Percentiles rank a stretch among this genome's conserved stretches.
Evolutionary conservation across 495 filamentous ascomycete genomes (phyloP).

Genomic region (Trichocladium antarcticum): DNA sequence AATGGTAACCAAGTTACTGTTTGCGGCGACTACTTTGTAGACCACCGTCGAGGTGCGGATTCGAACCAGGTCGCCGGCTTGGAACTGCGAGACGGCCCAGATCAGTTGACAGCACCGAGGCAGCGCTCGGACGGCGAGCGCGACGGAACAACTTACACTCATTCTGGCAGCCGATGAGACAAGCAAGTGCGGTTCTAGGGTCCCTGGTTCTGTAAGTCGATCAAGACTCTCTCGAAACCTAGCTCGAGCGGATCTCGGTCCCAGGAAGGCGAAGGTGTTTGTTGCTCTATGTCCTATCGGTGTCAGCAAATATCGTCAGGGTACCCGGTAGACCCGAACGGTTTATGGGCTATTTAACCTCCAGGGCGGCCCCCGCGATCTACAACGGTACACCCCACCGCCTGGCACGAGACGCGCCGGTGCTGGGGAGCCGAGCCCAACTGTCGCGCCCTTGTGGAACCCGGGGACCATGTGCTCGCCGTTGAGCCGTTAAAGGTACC

Average conservation of each 20-base stretch:
- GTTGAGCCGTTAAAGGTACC: not conserved
- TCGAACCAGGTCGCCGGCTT: conserved; percentile 15
- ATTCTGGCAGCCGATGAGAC: not conserved
- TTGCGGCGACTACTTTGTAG: conserved; percentile 22
- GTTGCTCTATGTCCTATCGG: too few relatives aligned
- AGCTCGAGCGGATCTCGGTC: too few relatives aligned
- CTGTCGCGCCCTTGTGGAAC: conserved; percentile 12
- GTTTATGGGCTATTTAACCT: conserved; percentile 1
- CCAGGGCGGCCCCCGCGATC: not conserved
- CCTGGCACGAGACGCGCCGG: not conserved
- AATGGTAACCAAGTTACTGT: conserved; percentile 17
- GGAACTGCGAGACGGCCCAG: not conserved
- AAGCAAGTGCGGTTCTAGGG: too few relatives aligned
- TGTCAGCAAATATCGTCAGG: too few relatives aligned
- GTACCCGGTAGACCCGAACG: too few relatives aligned
- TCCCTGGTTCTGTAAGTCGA: too few relatives aligned
- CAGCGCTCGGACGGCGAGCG: not conserved
- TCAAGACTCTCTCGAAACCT: too few relatives aligned
- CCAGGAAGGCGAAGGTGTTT: too few relatives aligned
- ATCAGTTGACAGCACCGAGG: not conserved
- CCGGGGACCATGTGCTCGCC: conserved; percentile 7
- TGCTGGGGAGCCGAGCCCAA: conserved; percentile 1
- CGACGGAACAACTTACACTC: not conserved
- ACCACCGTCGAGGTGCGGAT: conserved; percentile 12
- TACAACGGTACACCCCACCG: too few relatives aligned